Conservation (phyloP, 2,329 filamentous ascomycete species). For the Beauveria pseudobassiana region DNA sequence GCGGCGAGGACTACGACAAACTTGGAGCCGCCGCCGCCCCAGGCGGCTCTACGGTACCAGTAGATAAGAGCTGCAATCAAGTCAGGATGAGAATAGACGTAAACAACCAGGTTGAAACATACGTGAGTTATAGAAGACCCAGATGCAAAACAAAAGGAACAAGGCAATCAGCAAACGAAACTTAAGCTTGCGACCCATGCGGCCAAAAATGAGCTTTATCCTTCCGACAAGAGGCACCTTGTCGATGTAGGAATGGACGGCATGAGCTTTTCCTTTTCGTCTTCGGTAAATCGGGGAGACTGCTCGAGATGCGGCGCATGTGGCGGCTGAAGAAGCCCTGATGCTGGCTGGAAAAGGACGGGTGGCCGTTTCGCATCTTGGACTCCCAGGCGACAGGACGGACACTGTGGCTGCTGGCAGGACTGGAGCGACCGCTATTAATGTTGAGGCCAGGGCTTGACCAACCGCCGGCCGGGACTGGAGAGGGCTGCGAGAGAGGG, state of each 20-base stretch:
- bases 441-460: slow-evolving; percentile 72
- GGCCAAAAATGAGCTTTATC: slow-evolving; percentile 36
- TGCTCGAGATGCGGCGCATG: slow-evolving; percentile 72
- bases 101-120: slow-evolving; percentile 32
- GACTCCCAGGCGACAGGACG: slow-evolving; percentile 71
- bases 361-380: slow-evolving; percentile 70
- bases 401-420: slow-evolving; percentile 45
- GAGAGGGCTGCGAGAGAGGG: slow-evolving; percentile 84
- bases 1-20: slow-evolving; percentile 89
- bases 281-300: slow-evolving; percentile 61
- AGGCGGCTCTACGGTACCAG: slow-evolving; percentile 63
- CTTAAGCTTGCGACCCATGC: slow-evolving; percentile 58
- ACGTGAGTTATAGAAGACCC: slow-evolving; percentile 68
- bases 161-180: slow-evolving; percentile 53
- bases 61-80: slow-evolving; percentile 41
- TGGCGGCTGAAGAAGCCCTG: slow-evolving; percentile 83
- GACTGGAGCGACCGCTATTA: slow-evolving; percentile 63
- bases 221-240: slow-evolving; percentile 40
- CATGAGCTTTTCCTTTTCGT: slow-evolving; percentile 70
- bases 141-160: slow-evolving; percentile 51
- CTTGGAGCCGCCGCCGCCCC: slow-evolving; percentile 78
- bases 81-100: slow-evolving; percentile 18
- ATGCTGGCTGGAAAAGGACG: slow-evolving; percentile 72
- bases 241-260: slow-evolving; percentile 46
- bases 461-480: slow-evolving; percentile 79